Evolutionary conservation across 805 yeast genomes (phyloP), one percentile per base, ranked within the genome.

Genomic region (Helenozyma baotianmanensis): DNA sequence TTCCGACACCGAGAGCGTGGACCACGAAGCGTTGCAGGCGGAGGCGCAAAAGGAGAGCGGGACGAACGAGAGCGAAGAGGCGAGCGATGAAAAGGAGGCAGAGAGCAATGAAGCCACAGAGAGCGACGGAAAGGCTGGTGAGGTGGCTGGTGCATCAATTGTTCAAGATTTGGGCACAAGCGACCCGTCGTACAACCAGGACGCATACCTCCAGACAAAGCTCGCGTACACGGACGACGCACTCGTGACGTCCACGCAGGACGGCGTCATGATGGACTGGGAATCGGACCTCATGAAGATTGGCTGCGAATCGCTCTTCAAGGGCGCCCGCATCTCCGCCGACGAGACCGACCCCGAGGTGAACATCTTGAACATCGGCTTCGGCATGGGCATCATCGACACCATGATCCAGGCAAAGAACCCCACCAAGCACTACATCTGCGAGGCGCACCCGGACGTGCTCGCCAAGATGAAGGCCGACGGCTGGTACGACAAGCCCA

Each of bases 261-360:
- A 89, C 50, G 97, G 96, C 12, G 97, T 89, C 2, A 89, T 89
- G 97, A 89, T 89, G 97, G 82, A 82, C 47, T 89, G 97, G 97
- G 97, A 89, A 54, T 70, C 77, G 4, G 74, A 78, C 14, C 66
- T 89, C 35, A 89, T 89, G 97, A 64, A 70, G 32, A 68, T 80
- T 11, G 95, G 95, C 1, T 82, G 94, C 35, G 78, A 82, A 21
- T 64, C 90, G 0, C 54, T 90, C n/a, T 79, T 81, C 53, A 64
- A 64, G 29, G 64, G 75, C 1, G 47, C 60, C 9, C 54, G 49
- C 6, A 31, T 60, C 47, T 49, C 33, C 8, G 40, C 54, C 14
- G 48, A 48, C 7, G 56, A 52, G 2, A 54, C 54, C 1, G 64
- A 68, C 22, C 53, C 65, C 8, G 70, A 64, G 25, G 46, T 68